A percentile compares a stretch with the other conserved stretches of the same genome.
Conservation (phyloP, 1,284 basidiomycete species). For the Cutaneotrichosporon mucoides region DNA sequence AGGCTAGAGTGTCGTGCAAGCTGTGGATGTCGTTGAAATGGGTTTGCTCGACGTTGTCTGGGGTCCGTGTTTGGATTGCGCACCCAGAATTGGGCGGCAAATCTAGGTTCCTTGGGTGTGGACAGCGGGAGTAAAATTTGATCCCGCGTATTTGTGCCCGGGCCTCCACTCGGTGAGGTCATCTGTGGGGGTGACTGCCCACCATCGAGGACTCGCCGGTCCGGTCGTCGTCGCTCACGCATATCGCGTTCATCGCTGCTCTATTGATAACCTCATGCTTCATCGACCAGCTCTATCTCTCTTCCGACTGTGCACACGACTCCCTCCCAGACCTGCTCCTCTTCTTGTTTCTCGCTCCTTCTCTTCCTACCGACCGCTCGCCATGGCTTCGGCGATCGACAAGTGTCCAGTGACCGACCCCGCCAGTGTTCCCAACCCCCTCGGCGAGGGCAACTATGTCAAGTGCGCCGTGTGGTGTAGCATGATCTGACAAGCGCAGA, state of each 20-base stretch:
- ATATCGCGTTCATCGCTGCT: too few relatives aligned
- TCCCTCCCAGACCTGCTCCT: too few relatives aligned
- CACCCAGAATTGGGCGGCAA: conserved; percentile 1
- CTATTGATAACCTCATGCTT: too few relatives aligned
- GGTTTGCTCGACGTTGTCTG: background rate
- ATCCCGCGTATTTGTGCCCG: background rate
- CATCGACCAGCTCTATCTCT: too few relatives aligned
- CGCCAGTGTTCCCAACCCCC: conserved; percentile 52
- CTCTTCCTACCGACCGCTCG: conserved; percentile 5
- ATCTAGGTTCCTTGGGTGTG: background rate
- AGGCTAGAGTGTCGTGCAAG: background rate
- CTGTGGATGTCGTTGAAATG: background rate
- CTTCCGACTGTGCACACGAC: too few relatives aligned
- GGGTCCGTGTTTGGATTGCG: background rate
- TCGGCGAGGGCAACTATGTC: conserved; percentile 66
- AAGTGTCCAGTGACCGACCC: conserved; percentile 34
- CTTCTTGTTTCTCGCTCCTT: background rate
- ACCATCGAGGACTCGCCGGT: too few relatives aligned
- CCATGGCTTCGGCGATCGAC: background rate
- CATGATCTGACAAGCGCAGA: conserved; percentile 9
- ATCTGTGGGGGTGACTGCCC: too few relatives aligned
- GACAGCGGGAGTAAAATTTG: conserved; percentile 1
- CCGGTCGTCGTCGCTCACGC: too few relatives aligned
- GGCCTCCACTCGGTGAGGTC: too few relatives aligned
- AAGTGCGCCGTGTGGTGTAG: conserved; percentile 30